Evolutionary conservation across 2,329 filamentous ascomycete genomes (phyloP), one percentile per base, ranked within the genome.

Genomic region (Pseudocercospora crystallina): DNA sequence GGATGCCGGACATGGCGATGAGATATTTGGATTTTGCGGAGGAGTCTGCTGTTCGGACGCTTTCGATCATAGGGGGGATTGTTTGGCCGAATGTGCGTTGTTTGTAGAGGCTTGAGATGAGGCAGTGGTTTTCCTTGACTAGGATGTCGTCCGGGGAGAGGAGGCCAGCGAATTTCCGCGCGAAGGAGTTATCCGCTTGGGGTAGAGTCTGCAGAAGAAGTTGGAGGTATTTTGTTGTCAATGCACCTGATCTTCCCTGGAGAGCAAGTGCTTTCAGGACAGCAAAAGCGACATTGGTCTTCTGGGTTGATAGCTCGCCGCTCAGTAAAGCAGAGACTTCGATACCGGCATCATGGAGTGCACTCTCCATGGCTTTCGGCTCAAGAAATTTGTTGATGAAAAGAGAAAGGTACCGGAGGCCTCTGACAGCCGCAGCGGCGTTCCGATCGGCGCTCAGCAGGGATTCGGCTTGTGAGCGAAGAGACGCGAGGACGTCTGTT

Each of bases 1-100:
- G 72, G 11, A 86, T 76, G 1, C 82, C 82, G 3, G 81, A 80
- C 2, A 87, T 73, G 4, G 84, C 83, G 31, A 84, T 76, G 17
- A 87, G 76, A 59, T 84, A 83, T 54, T 83, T 81, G 40, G 77
- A 74, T 66, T 85, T 86, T 14, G 73, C 67, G 10, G 69, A 58
- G 49, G 61, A 51, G 29, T 69, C 66, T 7, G 76, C 73, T 13
- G 67, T 67, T 49, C 74, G 76, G 62, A 84, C 81, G 3, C 73
- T 71, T 20, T 73, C 67, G 4, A 80, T 76, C 43, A 86, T 79
- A 29, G 76, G 67, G 0, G 83, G 82, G 2, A 82, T 73, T 4
- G 83, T 72, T 12, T 81, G 78, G 29, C 76, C 76, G 68, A 87
- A 86, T 35, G 80, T 75, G 54, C 80, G 82, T 61, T 87, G 84